A percentile compares a stretch with the other conserved stretches of the same genome.
These are phyloP conservation scores for Chlamydomonas schloesseri DNA, from an alignment of 139 green algal species.

Conservation along the genomic window DNA sequence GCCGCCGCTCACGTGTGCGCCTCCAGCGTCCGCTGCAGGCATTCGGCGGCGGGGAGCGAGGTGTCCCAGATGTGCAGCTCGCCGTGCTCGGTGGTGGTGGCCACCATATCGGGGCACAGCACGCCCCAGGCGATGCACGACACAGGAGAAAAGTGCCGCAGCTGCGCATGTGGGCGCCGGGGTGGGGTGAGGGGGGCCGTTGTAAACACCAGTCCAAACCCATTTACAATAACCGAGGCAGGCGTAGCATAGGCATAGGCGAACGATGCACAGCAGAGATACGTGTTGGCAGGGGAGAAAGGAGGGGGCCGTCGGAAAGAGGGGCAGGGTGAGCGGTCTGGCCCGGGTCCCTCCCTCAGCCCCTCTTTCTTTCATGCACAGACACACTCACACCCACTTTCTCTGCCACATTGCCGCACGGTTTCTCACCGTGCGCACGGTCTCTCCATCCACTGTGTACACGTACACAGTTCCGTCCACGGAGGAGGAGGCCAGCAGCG, in stretches of 20 bases:
- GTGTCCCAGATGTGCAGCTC: conserved; percentile 60
- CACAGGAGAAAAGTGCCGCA: conserved; percentile 37
- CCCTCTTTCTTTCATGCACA: no score
- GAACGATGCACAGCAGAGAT: no score
- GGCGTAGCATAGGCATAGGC: no score
- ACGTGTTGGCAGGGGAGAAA: no score
- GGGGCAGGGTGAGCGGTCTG: no score
- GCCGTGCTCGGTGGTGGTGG: conserved; percentile 49
- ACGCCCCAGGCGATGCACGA: conserved; percentile 50
- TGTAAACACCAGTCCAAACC: no score
- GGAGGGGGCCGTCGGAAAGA: no score
- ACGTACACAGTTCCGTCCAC: conserved; percentile 50
- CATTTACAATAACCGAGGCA: no score
- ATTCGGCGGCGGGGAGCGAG: not conserved
- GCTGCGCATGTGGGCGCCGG: not conserved
- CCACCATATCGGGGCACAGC: conserved; percentile 35
- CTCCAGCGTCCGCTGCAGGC: conserved; percentile 48
- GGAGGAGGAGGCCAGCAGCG: conserved; percentile 51
- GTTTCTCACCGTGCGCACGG: no score
- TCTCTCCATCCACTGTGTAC: not conserved
- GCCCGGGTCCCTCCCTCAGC: no score
- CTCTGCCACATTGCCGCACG: no score
- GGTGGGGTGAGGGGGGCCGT: not conserved
- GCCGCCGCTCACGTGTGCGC: conserved; percentile 40
- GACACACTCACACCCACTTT: no score